Percentiles rank a stretch among this genome's conserved stretches.
These are phyloP conservation scores for Fusarium sp. DNA, from an alignment of 2,329 filamentous ascomycete species.

Conservation along the genomic window DNA sequence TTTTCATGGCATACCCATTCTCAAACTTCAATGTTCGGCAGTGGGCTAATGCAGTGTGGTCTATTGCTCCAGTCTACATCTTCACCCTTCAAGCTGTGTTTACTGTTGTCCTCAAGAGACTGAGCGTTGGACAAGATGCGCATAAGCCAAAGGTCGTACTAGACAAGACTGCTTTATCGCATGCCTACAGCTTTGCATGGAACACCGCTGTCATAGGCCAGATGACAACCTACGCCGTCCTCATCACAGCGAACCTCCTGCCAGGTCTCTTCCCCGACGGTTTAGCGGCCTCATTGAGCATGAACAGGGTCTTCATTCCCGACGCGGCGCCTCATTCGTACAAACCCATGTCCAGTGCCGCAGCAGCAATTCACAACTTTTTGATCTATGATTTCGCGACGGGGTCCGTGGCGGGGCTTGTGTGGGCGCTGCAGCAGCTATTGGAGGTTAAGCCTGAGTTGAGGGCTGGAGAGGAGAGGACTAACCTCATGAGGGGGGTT, in stretches of 20 bases:
- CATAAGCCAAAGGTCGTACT: conserved; percentile 18
- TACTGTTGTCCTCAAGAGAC: conserved; percentile 24
- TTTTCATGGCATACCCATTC: conserved; percentile 35
- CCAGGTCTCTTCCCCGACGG: conserved; percentile 31
- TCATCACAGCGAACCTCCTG: conserved; percentile 11
- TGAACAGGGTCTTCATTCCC: conserved; percentile 30
- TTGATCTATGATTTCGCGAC: conserved; percentile 40
- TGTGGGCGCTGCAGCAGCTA: conserved; percentile 33
- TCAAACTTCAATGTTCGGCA: conserved; percentile 29
- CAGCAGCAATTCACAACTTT: conserved; percentile 32
- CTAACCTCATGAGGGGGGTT: conserved; percentile 26
- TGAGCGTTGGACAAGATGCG: conserved; percentile 37
- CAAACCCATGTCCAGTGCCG: conserved; percentile 27
- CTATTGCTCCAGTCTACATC: conserved; percentile 34
- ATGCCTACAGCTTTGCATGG: conserved; percentile 40
- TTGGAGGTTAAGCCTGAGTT: conserved; percentile 28
- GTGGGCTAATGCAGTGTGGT: conserved; percentile 37
- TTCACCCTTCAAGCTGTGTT: conserved; percentile 24
- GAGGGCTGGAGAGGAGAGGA: conserved; percentile 26
- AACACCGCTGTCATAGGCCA: conserved; percentile 38
- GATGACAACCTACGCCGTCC: conserved; percentile 27
- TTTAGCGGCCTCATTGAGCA: conserved; percentile 19
- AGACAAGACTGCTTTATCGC: conserved; percentile 33
- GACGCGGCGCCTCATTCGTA: conserved; percentile 27
- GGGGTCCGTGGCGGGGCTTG: conserved; percentile 25